Evolutionary conservation across 495 filamentous ascomycete genomes (phyloP).

Genomic region (Barbatosphaeria neglecta): DNA sequence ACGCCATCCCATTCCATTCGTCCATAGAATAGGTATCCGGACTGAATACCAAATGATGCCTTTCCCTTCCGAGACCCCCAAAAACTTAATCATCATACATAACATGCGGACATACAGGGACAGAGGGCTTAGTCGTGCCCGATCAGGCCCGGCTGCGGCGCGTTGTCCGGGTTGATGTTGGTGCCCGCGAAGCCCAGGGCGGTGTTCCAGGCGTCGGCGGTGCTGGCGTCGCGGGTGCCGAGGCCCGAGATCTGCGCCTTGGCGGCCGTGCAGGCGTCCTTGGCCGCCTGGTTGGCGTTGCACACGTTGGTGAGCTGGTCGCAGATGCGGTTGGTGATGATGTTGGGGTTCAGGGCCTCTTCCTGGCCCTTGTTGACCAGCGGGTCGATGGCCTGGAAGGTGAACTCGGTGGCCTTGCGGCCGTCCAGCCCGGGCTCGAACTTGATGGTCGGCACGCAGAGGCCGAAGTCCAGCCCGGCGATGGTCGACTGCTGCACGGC

Average conservation of each 20-base stretch:
- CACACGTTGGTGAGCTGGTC: constrained; percentile 49
- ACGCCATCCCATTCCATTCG: too few relatives aligned
- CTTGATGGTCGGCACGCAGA: constrained; percentile 42
- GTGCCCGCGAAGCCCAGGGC: constrained; percentile 29
- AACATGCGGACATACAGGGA: background rate
- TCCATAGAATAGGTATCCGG: too few relatives aligned
- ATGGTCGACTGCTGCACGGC: constrained; percentile 13
- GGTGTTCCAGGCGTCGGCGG: constrained; percentile 31
- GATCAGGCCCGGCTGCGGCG: constrained; percentile 22
- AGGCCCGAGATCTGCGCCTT: constrained; percentile 25
- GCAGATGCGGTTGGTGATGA: constrained; percentile 56
- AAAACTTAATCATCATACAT: background rate
- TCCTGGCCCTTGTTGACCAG: constrained; percentile 36
- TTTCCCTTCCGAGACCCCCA: too few relatives aligned
- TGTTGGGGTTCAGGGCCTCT: constrained; percentile 47
- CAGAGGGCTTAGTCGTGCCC: constrained; percentile 18
- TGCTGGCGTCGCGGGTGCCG: constrained; percentile 27
- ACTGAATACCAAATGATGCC: too few relatives aligned
- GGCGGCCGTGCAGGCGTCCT: constrained; percentile 31
- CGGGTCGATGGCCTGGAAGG: constrained; percentile 41
- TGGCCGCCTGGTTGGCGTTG: constrained; percentile 42
- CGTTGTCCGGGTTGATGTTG: constrained; percentile 28
- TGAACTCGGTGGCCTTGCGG: constrained; percentile 35
- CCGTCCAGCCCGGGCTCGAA: constrained; percentile 36
- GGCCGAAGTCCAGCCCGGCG: constrained; percentile 34